Evolutionary conservation across 2,329 filamentous ascomycete species (phyloP), one percentile per base, ranked within the genome.

Genomic region (Ambrosiella beaveri): DNA sequence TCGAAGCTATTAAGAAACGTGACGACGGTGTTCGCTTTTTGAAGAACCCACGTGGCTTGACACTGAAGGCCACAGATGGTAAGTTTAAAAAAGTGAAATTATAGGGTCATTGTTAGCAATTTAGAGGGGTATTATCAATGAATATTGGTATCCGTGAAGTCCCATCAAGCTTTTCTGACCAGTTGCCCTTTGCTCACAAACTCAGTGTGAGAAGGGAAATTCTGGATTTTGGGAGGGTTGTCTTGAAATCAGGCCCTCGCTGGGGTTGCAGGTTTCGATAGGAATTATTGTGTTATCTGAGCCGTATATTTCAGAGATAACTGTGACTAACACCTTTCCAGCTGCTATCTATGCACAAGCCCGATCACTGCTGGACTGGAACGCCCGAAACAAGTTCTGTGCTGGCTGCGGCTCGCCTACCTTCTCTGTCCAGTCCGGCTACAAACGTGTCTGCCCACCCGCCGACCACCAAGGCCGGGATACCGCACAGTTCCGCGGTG

Each of bases 291-390:
- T 27, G 27, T 27, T 27, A 27, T 27, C 27, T 27, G 3, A 27
- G 27, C 27, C 27, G 27, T 27, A 27, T 27, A 27, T 27, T 3
- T n/a, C 40, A n/a, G 4, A 41, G 4, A 41, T 41, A 41, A 41
- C 35, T 11, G 12, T 44, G 11, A 19, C 45, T 41, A 51, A 56
- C 52, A 15, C 36, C n/a, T 19, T 45, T 17, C 17, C 9, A 93
- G 93, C 90, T 60, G 88, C 90, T 54, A 86, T 95, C 51, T 95
- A 89, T 64, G 91, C 88, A 12, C 88, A 95, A 70, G 87, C 89
- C 7, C 83, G 91, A 58, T 86, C 89, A 51, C 76, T 96, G 35
- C 75, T 94, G 40, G 93, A 97, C 73, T 98, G 93, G 93, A 97
- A 98, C 71, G 77, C 77, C 35, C 85, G 91, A 56, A 95, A 95